Evolutionary conservation across 768 basidiomycete species (phyloP).

Genomic region (Multifurca ochricompacta): DNA sequence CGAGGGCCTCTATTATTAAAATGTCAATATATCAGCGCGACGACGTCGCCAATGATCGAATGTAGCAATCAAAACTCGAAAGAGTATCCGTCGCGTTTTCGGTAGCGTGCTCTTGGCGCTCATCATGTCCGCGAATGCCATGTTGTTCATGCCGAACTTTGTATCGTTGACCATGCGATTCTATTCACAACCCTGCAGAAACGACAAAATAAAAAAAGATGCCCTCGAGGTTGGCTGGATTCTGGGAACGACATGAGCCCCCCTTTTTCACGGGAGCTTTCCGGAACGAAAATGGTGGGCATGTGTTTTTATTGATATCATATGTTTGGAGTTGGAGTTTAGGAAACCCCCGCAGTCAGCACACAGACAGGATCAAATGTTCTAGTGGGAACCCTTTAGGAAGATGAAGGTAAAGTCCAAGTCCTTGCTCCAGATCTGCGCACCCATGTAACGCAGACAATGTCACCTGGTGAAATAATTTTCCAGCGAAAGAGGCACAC

Average conservation of each 20-base stretch:
- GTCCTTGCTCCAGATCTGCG: too few relatives aligned
- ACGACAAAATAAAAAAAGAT: not conserved
- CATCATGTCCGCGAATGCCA: not conserved
- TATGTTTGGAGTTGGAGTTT: constrained; percentile 5
- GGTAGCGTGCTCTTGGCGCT: not conserved
- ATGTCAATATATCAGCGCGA: not conserved
- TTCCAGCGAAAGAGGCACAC: too few relatives aligned
- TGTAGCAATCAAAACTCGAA: not conserved
- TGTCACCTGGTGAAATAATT: too few relatives aligned
- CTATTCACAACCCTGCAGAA: not conserved
- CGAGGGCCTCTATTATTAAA: not conserved
- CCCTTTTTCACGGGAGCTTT: too few relatives aligned
- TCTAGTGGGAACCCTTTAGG: too few relatives aligned
- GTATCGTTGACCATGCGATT: not conserved
- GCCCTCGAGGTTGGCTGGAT: not conserved
- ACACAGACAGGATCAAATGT: not conserved
- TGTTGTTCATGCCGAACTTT: not conserved
- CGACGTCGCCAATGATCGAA: too few relatives aligned
- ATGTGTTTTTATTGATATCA: not conserved
- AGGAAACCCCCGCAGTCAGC: not conserved
- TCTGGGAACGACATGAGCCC: too few relatives aligned
- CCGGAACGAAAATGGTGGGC: too few relatives aligned
- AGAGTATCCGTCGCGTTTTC: not conserved
- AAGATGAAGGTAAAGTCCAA: too few relatives aligned
- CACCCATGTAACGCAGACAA: too few relatives aligned